phyloP scores from a whole-genome alignment of 129 eudicot genomes.

The Helichrysum umbraculigerum region DNA sequence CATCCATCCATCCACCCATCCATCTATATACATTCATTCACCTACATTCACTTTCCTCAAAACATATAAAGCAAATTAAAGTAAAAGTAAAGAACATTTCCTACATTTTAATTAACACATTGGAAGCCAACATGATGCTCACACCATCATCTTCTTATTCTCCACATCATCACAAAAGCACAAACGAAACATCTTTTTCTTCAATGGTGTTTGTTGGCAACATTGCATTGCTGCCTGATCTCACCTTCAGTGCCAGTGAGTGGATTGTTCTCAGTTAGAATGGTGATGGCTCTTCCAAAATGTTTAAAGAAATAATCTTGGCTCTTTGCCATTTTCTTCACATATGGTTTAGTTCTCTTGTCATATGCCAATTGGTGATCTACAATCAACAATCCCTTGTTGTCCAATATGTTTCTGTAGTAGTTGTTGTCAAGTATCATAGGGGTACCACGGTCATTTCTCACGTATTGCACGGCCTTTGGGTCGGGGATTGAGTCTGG shows the following conservation, averaged over 20 bases:
- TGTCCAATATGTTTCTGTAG: conserved; percentile 93
- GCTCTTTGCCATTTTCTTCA: conserved; percentile 94
- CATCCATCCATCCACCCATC: conserved; percentile 33
- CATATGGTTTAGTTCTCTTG: conserved; percentile 85
- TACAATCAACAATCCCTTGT: conserved; percentile 84
- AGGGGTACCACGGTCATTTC: conserved; percentile 98
- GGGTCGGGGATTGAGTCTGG: conserved; percentile 95
- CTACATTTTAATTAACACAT: conserved; percentile 28
- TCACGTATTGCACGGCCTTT: conserved; percentile 93
- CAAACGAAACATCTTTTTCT: background rate
- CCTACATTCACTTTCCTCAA: conserved; percentile 37
- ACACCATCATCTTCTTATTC: conserved; percentile 38
- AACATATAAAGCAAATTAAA: conserved; percentile 19
- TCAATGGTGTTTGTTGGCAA: conserved; percentile 78
- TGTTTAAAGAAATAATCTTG: conserved; percentile 90
- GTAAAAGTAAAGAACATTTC: conserved; percentile 27
- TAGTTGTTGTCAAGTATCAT: conserved; percentile 93
- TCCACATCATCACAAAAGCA: conserved; percentile 18
- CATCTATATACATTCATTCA: conserved; percentile 40
- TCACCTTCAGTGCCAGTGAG: conserved; percentile 92
- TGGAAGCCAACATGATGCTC: conserved; percentile 34
- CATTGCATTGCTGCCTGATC: conserved; percentile 88
- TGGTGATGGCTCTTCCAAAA: conserved; percentile 75
- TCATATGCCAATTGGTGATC: conserved; percentile 93
- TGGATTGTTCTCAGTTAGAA: conserved; percentile 90